Evolutionary conservation across 768 basidiomycete genomes (phyloP).

Genomic region (Agrocybe pediades): DNA sequence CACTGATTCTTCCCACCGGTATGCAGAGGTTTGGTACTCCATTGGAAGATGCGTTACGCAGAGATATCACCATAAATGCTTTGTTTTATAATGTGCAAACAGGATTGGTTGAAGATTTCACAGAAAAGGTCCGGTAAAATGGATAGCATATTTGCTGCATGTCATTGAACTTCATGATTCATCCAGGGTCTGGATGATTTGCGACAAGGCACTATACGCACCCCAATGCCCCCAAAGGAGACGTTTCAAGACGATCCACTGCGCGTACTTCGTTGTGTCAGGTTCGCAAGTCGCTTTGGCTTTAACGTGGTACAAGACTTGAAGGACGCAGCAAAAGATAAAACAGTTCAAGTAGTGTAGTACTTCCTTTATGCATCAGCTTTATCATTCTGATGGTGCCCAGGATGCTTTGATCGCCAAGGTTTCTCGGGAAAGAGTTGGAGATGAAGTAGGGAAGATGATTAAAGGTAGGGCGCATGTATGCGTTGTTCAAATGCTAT

Average conservation of each 20-base stretch:
- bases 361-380: not conserved
- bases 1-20: not conserved
- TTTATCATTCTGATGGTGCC: not conserved
- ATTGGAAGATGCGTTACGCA: constrained; percentile 82
- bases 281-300: constrained; percentile 91
- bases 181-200: constrained; percentile 84
- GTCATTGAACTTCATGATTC: not conserved
- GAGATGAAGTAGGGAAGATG: constrained; percentile 94
- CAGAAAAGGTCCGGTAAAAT: constrained; percentile 58
- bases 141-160: not conserved
- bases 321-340: constrained; percentile 58
- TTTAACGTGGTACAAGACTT: constrained; percentile 77
- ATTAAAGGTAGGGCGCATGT: constrained; percentile 61
- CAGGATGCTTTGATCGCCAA: constrained; percentile 29
- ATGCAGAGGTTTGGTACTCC: constrained; percentile 88
- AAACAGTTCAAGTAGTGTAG: constrained; percentile 59
- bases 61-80: constrained; percentile 95
- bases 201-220: constrained; percentile 75
- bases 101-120: constrained; percentile 82
- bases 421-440: constrained; percentile 89
- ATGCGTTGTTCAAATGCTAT: constrained; percentile 1
- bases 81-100: constrained; percentile 96
- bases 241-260: constrained; percentile 96
- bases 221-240: constrained; percentile 81
- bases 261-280: constrained; percentile 84